Evolutionary conservation across 2,329 filamentous ascomycete genomes (phyloP).

Genomic region (Penicillium decumbens): DNA sequence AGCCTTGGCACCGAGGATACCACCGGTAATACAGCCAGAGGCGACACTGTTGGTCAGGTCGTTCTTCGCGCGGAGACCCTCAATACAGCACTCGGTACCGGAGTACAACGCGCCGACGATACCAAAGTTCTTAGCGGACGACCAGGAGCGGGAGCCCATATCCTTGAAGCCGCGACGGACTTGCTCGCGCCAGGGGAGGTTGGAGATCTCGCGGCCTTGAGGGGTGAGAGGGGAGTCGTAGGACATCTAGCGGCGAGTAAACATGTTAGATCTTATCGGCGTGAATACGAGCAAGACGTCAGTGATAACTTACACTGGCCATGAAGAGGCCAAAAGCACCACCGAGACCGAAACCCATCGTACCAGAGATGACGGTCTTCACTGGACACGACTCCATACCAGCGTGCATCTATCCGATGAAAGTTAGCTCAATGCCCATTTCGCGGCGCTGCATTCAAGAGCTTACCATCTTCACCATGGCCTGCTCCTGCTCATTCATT

Average conservation of each 20-base stretch:
- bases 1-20: slow-evolving; percentile 76
- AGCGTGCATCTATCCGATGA: slow-evolving; percentile 60
- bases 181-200: slow-evolving; percentile 77
- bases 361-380: slow-evolving; percentile 84
- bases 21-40: slow-evolving; percentile 87
- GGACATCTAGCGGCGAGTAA: slow-evolving; percentile 65
- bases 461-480: slow-evolving; percentile 46
- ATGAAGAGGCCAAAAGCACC: slow-evolving; percentile 96
- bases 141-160: slow-evolving; percentile 80
- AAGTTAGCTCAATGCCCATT: not conserved
- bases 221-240: slow-evolving; percentile 85
- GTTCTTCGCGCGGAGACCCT: slow-evolving; percentile 85
- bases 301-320: slow-evolving; percentile 67
- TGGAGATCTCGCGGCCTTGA: slow-evolving; percentile 51
- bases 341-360: slow-evolving; percentile 90
- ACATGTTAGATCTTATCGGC: not conserved
- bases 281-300: no score
- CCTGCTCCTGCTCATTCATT: slow-evolving; percentile 46
- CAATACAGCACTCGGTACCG: slow-evolving; percentile 93
- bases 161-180: slow-evolving; percentile 83
- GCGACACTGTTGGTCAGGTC: slow-evolving; percentile 82
- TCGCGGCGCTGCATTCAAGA: not conserved
- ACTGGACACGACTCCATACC: slow-evolving; percentile 89
- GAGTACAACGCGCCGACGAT: slow-evolving; percentile 86
- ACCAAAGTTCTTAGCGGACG: slow-evolving; percentile 89